A percentile compares a stretch with the other conserved stretches of the same genome.
These are phyloP conservation scores for Malus asiatica DNA, from an alignment of 306 rosid species.

Conservation along the genomic window DNA sequence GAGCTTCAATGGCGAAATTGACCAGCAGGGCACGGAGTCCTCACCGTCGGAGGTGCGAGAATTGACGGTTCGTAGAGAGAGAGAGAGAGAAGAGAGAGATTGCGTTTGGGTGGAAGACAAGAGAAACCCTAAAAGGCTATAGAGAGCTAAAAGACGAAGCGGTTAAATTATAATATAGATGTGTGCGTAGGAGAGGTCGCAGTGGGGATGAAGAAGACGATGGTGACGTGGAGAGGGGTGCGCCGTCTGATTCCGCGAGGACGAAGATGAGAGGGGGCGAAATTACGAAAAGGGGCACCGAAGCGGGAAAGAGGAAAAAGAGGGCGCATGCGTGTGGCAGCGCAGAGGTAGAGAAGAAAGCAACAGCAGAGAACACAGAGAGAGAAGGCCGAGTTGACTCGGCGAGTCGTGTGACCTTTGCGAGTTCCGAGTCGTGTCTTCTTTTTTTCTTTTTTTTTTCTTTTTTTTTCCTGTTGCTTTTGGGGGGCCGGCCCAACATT, in stretches of 20 bases:
- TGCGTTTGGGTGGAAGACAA: neutral
- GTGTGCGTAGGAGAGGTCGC: constrained; percentile 29
- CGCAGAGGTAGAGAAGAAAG: constrained; percentile 18
- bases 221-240: constrained; percentile 54
- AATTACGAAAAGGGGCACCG: constrained; percentile 57
- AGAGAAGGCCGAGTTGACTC: constrained; percentile 40
- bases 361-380: constrained; percentile 9
- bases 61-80: constrained; percentile 1
- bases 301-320: constrained; percentile 17
- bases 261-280: constrained; percentile 13
- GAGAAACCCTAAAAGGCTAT: constrained; percentile 48
- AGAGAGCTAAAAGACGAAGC: constrained; percentile 9
- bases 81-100: neutral
- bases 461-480: neutral
- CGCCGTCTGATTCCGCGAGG: constrained; percentile 44
- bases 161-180: constrained; percentile 4
- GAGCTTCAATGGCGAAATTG: constrained; percentile 19
- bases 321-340: constrained; percentile 15
- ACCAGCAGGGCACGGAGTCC: constrained; percentile 1
- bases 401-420: neutral
- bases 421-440: neutral
- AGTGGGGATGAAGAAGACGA: constrained; percentile 45
- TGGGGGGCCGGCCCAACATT: neutral
- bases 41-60: neutral
- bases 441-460: neutral